Base-by-base conservation (phyloP, 495 filamentous ascomycete species). In the Aspergillus taichungensis region DNA sequence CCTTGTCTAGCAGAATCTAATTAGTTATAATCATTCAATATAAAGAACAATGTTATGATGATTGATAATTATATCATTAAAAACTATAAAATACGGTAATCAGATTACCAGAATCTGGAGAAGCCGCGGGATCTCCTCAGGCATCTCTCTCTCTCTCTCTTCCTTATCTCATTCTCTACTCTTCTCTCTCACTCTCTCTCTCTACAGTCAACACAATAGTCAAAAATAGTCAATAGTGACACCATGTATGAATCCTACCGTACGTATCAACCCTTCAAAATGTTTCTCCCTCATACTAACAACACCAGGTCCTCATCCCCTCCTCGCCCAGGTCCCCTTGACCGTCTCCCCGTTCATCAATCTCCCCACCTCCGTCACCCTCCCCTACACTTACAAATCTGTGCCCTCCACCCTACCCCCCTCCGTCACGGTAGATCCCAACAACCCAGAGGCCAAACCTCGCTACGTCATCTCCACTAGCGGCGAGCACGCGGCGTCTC, bases 261-360 rank as follows among this genome's bases (percentile, higher is more conserved):
- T 72, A 43, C 49, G 64, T 62, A 14, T 36, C 7, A 39, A 18
- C 6, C 29, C n/a, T n/a, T 4, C 8, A 2, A 13, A 8, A 36
- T 13, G 8, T 40, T 8, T 12, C 6, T 31, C 33, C 12, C 13
- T 10, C 13, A 8, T 13, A 32, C 59, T 70, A 37, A 62, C 30
- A 33, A 8, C 31, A n/a, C 6, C 53, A 92, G 87, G 78, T 46
- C 79, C 86, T 4, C 89, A 96, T 66, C 85, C 85, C 13, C 79
- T 95, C 49, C 85, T 97, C 37, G 85, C 87, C 49, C 92, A 98
- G 66, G 78, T 96, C 42, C 87, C 90, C 42, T 75, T 97, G 40
- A 91, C 87, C 47, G 88, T 96, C 43, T 95, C 90, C 29, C 92
- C 92, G 18, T 95, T 95, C 73, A 80, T 96, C 63, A 84, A 81